Evolutionary conservation across 768 basidiomycete species (phyloP).

Genomic region (Tubosaeta sp.): DNA sequence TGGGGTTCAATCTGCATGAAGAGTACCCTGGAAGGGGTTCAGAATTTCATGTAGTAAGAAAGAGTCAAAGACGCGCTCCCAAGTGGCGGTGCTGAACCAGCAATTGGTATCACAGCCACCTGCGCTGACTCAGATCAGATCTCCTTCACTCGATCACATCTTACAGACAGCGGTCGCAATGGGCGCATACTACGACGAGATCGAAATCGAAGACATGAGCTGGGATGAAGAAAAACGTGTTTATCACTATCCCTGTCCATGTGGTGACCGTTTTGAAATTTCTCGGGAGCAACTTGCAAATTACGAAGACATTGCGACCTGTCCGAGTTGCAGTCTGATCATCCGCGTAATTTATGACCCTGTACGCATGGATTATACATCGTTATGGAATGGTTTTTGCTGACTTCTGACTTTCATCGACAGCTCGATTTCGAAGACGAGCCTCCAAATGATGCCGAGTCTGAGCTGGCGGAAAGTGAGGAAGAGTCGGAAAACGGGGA

Average conservation of each 20-base stretch:
- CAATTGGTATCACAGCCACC: constrained; percentile 4
- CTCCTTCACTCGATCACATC: no score
- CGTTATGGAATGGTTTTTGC: constrained; percentile 2
- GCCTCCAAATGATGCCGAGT: constrained; percentile 49
- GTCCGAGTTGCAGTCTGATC: constrained; percentile 92
- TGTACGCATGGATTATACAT: constrained; percentile 45
- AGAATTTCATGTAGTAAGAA: no score
- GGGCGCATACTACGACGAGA: constrained; percentile 92
- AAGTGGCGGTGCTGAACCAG: no score
- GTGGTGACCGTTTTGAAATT: constrained; percentile 97
- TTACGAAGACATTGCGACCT: constrained; percentile 92
- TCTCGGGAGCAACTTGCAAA: constrained; percentile 76
- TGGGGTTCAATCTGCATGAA: no score
- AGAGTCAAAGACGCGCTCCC: no score
- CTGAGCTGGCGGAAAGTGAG: constrained; percentile 21
- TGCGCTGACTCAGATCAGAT: constrained; percentile 5
- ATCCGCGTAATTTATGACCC: constrained; percentile 94
- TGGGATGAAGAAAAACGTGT: constrained; percentile 82
- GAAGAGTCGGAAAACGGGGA: constrained; percentile 37
- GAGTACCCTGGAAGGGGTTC: no score
- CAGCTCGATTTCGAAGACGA: constrained; percentile 87
- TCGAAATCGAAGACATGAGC: constrained; percentile 95
- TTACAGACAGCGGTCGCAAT: constrained; percentile 38
- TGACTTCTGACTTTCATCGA: neutral
- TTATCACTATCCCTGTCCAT: constrained; percentile 96